Conservation (phyloP, 139 green algal genomes). For the Mesotaenium endlicherianum region DNA sequence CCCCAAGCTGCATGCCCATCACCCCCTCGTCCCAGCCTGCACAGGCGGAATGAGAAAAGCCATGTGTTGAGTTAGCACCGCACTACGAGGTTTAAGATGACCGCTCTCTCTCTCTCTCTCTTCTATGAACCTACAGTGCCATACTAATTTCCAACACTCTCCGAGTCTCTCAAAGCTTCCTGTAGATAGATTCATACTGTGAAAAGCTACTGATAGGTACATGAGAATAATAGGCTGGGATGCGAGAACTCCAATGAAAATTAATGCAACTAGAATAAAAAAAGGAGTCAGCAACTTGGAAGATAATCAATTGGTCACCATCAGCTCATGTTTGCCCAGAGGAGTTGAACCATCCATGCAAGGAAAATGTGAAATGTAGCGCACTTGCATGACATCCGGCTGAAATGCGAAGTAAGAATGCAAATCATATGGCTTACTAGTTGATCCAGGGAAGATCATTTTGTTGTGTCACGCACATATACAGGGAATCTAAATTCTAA, state of each 20-base stretch:
- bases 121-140: background rate
- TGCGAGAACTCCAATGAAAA: too few relatives aligned
- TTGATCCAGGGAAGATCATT: background rate
- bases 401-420: background rate
- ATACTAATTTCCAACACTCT: too few relatives aligned
- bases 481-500: background rate
- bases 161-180: too few relatives aligned
- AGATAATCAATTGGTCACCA: too few relatives aligned
- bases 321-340: too few relatives aligned
- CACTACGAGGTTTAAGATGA: background rate
- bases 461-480: background rate
- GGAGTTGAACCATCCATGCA: too few relatives aligned
- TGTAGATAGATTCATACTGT: too few relatives aligned
- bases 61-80: background rate
- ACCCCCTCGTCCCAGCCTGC: conserved; percentile 58
- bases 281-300: too few relatives aligned
- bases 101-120: background rate
- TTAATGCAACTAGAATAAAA: too few relatives aligned
- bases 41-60: background rate
- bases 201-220: too few relatives aligned
- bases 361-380: background rate
- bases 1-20: conserved; percentile 55
- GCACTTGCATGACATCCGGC: background rate
- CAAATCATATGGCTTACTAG: background rate
- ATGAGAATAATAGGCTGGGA: too few relatives aligned